Conservation (phyloP, 805 yeast genomes). For the Saccharomycodes ludwigii region DNA sequence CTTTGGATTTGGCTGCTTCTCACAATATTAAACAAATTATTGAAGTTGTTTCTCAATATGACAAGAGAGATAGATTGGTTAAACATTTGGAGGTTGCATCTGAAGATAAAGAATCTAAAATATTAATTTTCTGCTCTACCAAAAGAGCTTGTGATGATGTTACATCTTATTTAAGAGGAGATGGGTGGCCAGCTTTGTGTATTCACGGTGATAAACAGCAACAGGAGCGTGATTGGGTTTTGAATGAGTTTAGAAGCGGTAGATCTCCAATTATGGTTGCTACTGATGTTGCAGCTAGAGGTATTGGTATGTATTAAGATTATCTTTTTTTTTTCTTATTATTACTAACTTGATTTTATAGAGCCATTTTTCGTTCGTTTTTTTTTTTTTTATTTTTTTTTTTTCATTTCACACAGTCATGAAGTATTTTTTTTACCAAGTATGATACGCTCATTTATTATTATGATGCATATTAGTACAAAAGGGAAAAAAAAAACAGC, state of each 20-base stretch:
- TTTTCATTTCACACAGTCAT: too few species aligned
- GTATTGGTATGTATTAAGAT: slow-evolving; percentile 75
- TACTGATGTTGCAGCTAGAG: slow-evolving; percentile 99
- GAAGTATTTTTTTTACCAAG: too few species aligned
- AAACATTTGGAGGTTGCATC: slow-evolving; percentile 79
- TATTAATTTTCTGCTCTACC: slow-evolving; percentile 87
- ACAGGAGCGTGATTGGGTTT: slow-evolving; percentile 97
- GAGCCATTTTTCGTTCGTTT: too few species aligned
- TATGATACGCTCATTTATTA: too few species aligned
- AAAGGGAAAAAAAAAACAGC: too few species aligned
- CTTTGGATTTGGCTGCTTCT: slow-evolving; percentile 90
- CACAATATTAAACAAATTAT: slow-evolving; percentile 91
- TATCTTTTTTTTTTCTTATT: slow-evolving; percentile 11
- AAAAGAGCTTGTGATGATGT: slow-evolving; percentile 96
- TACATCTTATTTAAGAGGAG: slow-evolving; percentile 81
- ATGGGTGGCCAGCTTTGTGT: slow-evolving; percentile 98
- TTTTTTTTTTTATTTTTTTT: too few species aligned
- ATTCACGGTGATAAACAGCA: slow-evolving; percentile 98
- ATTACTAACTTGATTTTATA: slow-evolving; percentile 7
- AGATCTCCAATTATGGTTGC: slow-evolving; percentile 97
- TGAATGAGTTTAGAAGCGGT: slow-evolving; percentile 84
- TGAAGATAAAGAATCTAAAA: slow-evolving; percentile 56
- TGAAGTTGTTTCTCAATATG: slow-evolving; percentile 83
- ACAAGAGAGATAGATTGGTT: slow-evolving; percentile 82
- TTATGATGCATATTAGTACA: too few species aligned